Base-by-base conservation (phyloP, 2,329 filamentous ascomycete genomes). In the Exophiala oligosperma region DNA sequence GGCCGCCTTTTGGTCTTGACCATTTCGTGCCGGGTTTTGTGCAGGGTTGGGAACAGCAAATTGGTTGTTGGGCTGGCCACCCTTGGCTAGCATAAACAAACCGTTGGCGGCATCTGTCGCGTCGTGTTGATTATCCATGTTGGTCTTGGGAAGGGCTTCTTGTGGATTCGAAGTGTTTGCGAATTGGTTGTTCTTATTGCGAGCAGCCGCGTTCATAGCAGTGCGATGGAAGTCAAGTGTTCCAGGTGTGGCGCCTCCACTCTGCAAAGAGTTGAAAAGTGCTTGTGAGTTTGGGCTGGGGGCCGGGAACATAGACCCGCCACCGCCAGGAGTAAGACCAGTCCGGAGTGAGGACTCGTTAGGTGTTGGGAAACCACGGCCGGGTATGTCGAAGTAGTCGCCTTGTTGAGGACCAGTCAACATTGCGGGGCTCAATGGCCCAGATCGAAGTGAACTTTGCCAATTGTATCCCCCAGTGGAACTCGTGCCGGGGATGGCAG, bases 391-490 rank as follows among this genome's bases (percentile, higher is more conserved):
- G 71, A 97, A 96, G 76, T 97, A 97, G 72, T 97, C 92, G 55
- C 88, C 68, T 46, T 78, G 79, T 23, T 84, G 81, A 41, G 85
- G 94, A 24, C 92, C 94, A 48, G 92, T 91, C 56, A 99, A 86
- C 92, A 99, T 97, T 64, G 93, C 94, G 77, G 94, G 94, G 75
- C 94, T 97, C 66, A 99, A 77, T 43, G 94, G 94, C 67, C 94
- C 94, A 60, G 92, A 92, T 65, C 94, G 88, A 69, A 99, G 79
- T 47, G 92, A 96, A 28, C 60, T 58, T 65, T 85, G 84, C 92
- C 92, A 97, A 74, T 89, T 87, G 70, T 89, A 90, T 26, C 74
- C 74, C 23, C 86, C 84, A 37, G 85, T 89, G 54, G 85, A 85
- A 64, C 85, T 90, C 68, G 84, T 84, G 64, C 89, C 91, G 48